phyloP scores from a whole-genome alignment of 1,139 yeast species.

The Diutina pseudorugosa region DNA sequence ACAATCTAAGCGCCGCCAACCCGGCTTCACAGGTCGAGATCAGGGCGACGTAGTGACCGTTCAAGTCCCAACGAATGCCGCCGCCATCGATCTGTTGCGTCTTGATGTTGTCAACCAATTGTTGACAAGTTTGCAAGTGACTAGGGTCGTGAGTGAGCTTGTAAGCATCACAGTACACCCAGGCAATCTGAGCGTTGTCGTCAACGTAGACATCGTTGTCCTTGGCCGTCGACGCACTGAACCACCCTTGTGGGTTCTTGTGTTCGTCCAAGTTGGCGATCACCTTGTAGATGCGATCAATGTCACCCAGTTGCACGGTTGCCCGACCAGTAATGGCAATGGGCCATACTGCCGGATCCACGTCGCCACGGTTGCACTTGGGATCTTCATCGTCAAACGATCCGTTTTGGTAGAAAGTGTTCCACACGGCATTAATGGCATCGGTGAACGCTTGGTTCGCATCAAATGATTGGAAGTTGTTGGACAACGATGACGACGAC shows the following conservation, averaged over 20 bases:
- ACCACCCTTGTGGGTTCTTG: conserved; percentile 14
- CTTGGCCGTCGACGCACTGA: conserved; percentile 20
- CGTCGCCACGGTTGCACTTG: neutral
- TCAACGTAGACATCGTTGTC: conserved; percentile 22
- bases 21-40: conserved; percentile 25
- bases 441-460: neutral
- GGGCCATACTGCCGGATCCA: neutral
- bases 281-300: neutral
- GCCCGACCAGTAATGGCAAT: neutral
- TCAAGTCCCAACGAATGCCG: conserved; percentile 20
- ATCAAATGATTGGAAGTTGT: neutral
- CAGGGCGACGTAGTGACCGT: conserved; percentile 20
- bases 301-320: neutral
- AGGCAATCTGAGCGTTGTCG: conserved; percentile 23
- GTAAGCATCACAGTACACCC: conserved; percentile 19
- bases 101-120: neutral
- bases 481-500: neutral
- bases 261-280: conserved; percentile 5
- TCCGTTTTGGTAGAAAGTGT: neutral
- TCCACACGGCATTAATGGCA: neutral
- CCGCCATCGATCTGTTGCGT: conserved; percentile 11
- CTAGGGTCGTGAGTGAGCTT: neutral
- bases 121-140: neutral
- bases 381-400: neutral
- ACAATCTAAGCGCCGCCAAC: conserved; percentile 19